Evolutionary conservation across 2,329 filamentous ascomycete genomes (phyloP), one percentile per base, ranked within the genome.

Genomic region (Tolypocladium ophioglossoides): DNA sequence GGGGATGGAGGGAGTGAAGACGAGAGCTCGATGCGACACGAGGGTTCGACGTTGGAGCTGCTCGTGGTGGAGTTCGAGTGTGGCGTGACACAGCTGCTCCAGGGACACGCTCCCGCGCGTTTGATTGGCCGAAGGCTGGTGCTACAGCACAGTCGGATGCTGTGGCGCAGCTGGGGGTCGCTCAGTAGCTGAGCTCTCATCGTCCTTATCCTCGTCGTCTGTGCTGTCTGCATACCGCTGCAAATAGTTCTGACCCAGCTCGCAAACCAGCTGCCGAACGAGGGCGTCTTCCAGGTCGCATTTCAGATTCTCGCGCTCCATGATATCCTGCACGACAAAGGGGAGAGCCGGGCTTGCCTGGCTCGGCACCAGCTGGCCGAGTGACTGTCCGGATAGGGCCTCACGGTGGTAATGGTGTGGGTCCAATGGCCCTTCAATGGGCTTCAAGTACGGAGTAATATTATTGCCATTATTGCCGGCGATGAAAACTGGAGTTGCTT

Each of bases 101-200:
- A 11, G 30, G 30, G 20, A 16, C 24, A 30, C 37, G 18, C 3
- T 32, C 6, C 39, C 14, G 46, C 47, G 37, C 47, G 47, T 46
- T 50, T 54, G 46, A 50, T 54, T 54, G 46, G 52, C 52, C 52
- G 30, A 20, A 34, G 4, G 11, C n/a, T n/a, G n/a, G n/a, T 27
- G 27, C 27, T 27, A 6, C 27, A 3, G 27, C n/a, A n/a, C n/a
- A n/a, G n/a, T n/a, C n/a, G 27, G 41, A 12, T 22, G 12, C 24
- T 16, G 20, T 22, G 41, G n/a, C 24, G 41, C n/a, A 14, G 22
- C 41, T 30, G 41, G 11, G 20, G 14, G 22, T 22, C 30, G 41
- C 12, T n/a, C n/a, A n/a, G n/a, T n/a, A n/a, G n/a, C n/a, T n/a
- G n/a, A n/a, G n/a, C n/a, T n/a, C n/a, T n/a, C n/a, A n/a, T n/a